phyloP scores from a whole-genome alignment of 176 grass and related monocot species.

The Oryza coarctata region DNA sequence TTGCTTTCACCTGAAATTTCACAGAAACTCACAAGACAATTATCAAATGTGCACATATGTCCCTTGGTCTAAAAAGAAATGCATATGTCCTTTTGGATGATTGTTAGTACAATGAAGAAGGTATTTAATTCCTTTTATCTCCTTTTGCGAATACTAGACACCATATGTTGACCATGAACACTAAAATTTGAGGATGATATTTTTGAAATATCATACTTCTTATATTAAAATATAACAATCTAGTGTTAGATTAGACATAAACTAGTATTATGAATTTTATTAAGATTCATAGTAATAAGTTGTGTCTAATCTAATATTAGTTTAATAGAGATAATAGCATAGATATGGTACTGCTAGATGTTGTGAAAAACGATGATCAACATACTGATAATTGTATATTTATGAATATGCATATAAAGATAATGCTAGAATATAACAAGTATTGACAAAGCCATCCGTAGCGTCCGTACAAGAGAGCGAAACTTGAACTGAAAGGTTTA shows the following conservation, averaged over 20 bases:
- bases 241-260: too few relatives aligned
- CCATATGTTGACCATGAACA: neutral
- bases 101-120: neutral
- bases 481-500: neutral
- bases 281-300: too few relatives aligned
- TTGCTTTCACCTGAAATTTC: neutral
- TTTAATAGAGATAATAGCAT: too few relatives aligned
- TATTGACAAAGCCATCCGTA: neutral
- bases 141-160: neutral
- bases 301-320: too few relatives aligned
- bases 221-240: too few relatives aligned
- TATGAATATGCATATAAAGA: neutral
- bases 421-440: neutral
- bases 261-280: too few relatives aligned
- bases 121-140: neutral
- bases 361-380: neutral
- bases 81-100: neutral
- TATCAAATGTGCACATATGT: neutral
- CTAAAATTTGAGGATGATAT: neutral
- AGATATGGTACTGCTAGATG: neutral
- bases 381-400: too few relatives aligned
- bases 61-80: neutral
- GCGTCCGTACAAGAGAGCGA: neutral
- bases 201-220: neutral
- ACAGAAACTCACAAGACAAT: neutral